Base-by-base conservation (phyloP, 2,329 filamentous ascomycete genomes). In the Xylariaceae sp. region DNA sequence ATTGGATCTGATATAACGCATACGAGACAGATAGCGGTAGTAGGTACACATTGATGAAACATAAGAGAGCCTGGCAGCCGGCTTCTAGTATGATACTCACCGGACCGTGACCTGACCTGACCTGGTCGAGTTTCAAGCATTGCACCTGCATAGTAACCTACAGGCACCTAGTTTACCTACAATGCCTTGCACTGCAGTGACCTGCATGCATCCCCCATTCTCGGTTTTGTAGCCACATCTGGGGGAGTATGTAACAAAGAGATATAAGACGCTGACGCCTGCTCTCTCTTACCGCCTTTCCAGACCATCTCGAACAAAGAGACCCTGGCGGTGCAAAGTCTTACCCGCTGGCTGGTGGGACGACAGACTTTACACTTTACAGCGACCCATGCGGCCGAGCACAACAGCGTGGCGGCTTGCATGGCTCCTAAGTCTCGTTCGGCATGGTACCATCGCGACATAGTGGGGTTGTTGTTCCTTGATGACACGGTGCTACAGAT, bases 361-460 rank as follows among this genome's bases (percentile, higher is more conserved):
- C 33, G 52, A 56, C 36, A 33, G 53, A 62, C 59, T 62, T 62
- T 63, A 64, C 60, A 61, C n/a, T n/a, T n/a, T n/a, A 54, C 59
- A 61, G 57, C 55, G 54, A 58, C 53, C 53, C 51, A 60, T 62
- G 60, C 62, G 52, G 58, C 49, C 54, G 45, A 53, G 60, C 43
- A 57, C 60, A 61, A 56, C 61, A 58, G 61, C 54, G 61, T 58
- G 61, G 58, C 54, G 58, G 58, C 45, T 56, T 64, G 61, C 56
- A 65, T 61, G 58, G 53, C 50, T 54, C 62, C 64, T 69, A 68
- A 53, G 50, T 64, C 65, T 61, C 49, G 50, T 67, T 67, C 58
- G 64, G 66, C 53, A 69, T 69, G 64, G 67, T 68, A 61, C 56
- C 63, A 69, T 67, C 55, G 65, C 62, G 58, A 65, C 54, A 61